These are phyloP conservation scores for Hevea brasiliensis DNA, from an alignment of 345 rosid genomes.

Conservation along the genomic window DNA sequence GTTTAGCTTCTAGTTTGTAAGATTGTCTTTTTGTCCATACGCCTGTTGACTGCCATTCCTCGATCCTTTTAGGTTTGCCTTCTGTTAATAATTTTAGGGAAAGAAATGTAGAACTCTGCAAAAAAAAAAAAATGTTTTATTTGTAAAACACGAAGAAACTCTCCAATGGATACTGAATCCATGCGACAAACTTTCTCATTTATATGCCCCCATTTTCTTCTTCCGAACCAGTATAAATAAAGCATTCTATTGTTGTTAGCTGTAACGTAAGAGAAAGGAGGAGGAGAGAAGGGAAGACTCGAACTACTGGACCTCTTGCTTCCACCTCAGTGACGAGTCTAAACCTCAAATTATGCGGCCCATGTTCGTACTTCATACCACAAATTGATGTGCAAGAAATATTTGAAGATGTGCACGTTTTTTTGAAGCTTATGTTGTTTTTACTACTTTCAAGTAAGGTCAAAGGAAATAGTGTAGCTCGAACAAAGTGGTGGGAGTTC, in stretches of 20 bases:
- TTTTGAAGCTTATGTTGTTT: not conserved
- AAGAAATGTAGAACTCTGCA: not conserved
- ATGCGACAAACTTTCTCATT: not conserved
- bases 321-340: not conserved
- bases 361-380: not conserved
- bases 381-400: not conserved
- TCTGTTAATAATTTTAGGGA: not conserved
- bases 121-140: not conserved
- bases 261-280: too few relatives aligned
- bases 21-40: not conserved
- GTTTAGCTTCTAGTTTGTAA: not conserved
- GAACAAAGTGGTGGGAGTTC: too few relatives aligned
- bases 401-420: not conserved
- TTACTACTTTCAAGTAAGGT: too few relatives aligned
- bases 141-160: not conserved
- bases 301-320: not conserved
- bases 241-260: not conserved
- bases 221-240: not conserved
- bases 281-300: not conserved
- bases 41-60: not conserved
- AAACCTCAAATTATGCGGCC: not conserved
- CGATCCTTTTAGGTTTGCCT: not conserved
- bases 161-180: not conserved
- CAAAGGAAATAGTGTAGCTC: too few relatives aligned
- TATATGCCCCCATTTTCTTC: not conserved